Evolutionary conservation across 2,329 filamentous ascomycete species (phyloP), one percentile per base, ranked within the genome.

Genomic region (Pyricularia sp.): DNA sequence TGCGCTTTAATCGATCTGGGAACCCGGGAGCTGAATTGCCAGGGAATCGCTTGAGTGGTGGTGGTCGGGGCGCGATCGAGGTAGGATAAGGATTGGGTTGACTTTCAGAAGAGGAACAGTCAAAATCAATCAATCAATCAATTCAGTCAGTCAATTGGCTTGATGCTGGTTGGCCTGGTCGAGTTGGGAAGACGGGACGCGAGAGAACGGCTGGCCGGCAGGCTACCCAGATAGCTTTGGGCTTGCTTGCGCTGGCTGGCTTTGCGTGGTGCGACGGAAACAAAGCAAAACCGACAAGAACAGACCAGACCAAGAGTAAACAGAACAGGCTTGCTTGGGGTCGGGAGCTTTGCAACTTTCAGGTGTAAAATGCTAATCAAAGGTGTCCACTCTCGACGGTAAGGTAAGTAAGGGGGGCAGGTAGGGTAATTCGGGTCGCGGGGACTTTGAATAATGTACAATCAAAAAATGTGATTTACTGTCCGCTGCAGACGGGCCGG

Each of bases 331-430:
- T 55, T 50, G 36, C 36, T 50, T 50, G 14, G 36, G 36, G 36
- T 50, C 42, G 42, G 20, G 42, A 55, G 42, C 42, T 55, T 65
- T 36, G 64, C 23, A 65, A 36, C 31, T 36, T 33, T 66, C 33
- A 28, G 31, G 33, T 66, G 65, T 23, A 42, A 66, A 58, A 66
- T 66, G 14, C 65, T 66, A 66, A 66, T 66, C 36, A 66, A 66
- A 66, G 50, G 65, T 66, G 65, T 50, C 65, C 65, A 66, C 65
- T 66, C 31, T 66, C 33, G 25, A 17, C 33, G 65, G 65, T 50
- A 66, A 66, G 65, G 65, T 42, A 36, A 25, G 26, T 50, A 61
- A 61, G 58, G 58, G 58, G 58, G 58, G 58, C 11, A 26, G 10
- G n/a, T 61, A 61, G 10, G 58, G 58, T 26, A 26, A 61, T 14